Conservation (phyloP, 169 alveolate species). For the Plasmodium berghei region DNA sequence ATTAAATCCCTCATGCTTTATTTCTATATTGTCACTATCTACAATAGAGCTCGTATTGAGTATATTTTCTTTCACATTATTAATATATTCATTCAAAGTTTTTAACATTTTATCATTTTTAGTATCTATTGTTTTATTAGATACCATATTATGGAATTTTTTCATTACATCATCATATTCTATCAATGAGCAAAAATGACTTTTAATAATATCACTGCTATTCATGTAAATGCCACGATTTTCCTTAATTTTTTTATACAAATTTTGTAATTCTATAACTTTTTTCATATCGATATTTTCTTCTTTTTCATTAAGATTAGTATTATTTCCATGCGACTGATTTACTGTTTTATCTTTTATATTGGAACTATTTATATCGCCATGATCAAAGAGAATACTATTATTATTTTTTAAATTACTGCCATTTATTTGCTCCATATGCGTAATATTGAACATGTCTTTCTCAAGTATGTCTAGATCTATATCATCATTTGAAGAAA, state of each 20-base stretch:
- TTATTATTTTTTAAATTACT: no score
- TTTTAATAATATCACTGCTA: neutral
- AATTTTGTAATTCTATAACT: constrained; percentile 20
- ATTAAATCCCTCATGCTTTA: neutral
- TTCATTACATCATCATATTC: neutral
- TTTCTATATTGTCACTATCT: neutral
- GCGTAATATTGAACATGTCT: neutral
- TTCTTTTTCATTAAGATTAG: neutral
- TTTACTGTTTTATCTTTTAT: neutral
- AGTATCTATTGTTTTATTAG: neutral
- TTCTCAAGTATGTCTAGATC: neutral
- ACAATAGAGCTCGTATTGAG: neutral
- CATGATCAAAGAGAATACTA: neutral
- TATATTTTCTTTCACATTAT: neutral
- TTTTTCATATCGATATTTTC: constrained; percentile 1
- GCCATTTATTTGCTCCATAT: no score
- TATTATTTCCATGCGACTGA: neutral
- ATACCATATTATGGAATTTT: neutral
- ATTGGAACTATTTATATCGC: neutral
- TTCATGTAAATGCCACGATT: neutral
- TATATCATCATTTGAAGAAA: constrained; percentile 1
- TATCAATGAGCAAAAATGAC: no score
- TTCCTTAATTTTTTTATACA: constrained; percentile 46
- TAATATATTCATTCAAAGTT: no score
- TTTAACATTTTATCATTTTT: neutral